Evolutionary conservation across 768 basidiomycete genomes (phyloP), one percentile per base, ranked within the genome.

Genomic region (Leccinum imitatum): DNA sequence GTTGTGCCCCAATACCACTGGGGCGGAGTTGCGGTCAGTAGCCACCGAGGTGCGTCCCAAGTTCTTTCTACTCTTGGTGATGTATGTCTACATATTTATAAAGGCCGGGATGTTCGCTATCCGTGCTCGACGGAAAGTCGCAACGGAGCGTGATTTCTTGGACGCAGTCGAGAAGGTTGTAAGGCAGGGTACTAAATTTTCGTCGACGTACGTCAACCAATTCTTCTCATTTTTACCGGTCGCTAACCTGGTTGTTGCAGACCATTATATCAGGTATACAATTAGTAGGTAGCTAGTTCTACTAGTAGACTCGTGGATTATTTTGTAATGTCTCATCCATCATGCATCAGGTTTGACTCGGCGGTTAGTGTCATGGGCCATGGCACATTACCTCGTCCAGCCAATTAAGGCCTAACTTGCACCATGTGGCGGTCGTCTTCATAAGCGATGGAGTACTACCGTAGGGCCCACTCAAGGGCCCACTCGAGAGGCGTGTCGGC

Each of bases 81-180:
- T 19, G 93, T 95, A 90, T 95, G 91, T 76, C 89, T 90, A 23
- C 5, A 95, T 86, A 91, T 56, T 86, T 89, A 23, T 11, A n/a
- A 63, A 92, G 90, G 97, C 97, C 52, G 97, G 97, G n/a, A 98
- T 99, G 97, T 99, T 96, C 76, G 96, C 97, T 2, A 99, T 99
- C 70, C 90, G 97, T 60, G 91, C 93, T 50, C 82, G 97, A 67
- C 82, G 97, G 75, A 98, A 98, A 75, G 94, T 98, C 1, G 95
- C 95, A 1, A 94, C 94, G 6, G 97, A 99, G 72, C 89, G 93
- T 57, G 97, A 99, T 76, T 99, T 98, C 79, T 78, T 99, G 72
- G 95, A 97, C 64, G 91, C 95, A 11, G 96, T 99, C 3, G 97
- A 99, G 80, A 98, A 98, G 78, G 97, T 99, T 59, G 94, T 98